Evolutionary conservation across 805 yeast genomes (phyloP), one percentile per base, ranked within the genome.

Genomic region (Sugiyamaella valdiviana): DNA sequence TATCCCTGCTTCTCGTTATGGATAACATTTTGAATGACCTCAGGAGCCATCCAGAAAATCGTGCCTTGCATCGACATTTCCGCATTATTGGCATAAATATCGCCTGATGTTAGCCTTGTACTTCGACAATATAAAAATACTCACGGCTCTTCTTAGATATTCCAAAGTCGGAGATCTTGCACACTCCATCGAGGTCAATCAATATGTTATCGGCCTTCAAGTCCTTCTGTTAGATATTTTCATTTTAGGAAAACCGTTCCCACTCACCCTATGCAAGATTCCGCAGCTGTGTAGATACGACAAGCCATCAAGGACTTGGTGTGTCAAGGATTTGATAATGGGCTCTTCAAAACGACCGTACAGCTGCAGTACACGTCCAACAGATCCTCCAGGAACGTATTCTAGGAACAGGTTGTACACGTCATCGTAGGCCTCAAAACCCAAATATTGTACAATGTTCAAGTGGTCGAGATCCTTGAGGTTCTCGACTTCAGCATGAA

Each of bases 11-110:
- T 82, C 57, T 77, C 77, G 57, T 79, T 78, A 53, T 80, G 83
- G 2, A 79, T 81, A 17, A 80, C 80, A 50, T 87, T 88, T 63
- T 89, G 91, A 44, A 93, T 89, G 55, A 95, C 96, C 63, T 93
- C 99, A 0, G 99, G 99, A 0, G 99, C 99, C 99, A 93, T 93
- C 99, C 99, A 93, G 65, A 90, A 93, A 1, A 95, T 88, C 0
- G 99, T 90, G 20, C 99, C 99, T 66, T 95, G 96, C 95, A 87
- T 88, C 10, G 97, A 90, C 95, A 90, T 86, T 48, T 88, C 96
- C 3, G 96, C 88, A 58, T 87, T 82, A 64, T 93, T 89, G 24
- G 85, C 82, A 63, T 93, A 91, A 20, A 91, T 86, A 62, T 93
- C 90, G 35, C 48, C 48, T 45, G 29, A n/a, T 14, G 39, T 36